Evolutionary conservation across 208 protist genomes (phyloP).

Genomic region (Trypanosoma conorhini): DNA sequence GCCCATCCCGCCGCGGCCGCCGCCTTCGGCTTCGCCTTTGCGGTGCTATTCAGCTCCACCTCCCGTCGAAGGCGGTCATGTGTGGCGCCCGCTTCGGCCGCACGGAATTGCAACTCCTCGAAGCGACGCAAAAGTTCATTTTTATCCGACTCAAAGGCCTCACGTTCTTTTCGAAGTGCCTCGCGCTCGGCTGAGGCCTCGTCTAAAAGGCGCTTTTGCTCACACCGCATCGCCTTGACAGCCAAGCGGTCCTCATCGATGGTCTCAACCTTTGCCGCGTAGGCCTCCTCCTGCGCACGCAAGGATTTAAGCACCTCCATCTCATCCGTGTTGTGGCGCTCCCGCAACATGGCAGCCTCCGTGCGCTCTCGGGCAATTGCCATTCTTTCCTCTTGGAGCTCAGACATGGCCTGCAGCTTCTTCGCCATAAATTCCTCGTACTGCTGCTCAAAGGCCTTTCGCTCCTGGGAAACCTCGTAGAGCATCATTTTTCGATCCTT

Average conservation of each 20-base stretch:
- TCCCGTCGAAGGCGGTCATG: conserved; percentile 60
- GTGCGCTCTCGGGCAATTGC: conserved; percentile 67
- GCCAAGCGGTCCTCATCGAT: conserved; percentile 70
- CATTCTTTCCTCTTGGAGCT: conserved; percentile 79
- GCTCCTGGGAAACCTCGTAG: conserved; percentile 75
- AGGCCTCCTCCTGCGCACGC: conserved; percentile 73
- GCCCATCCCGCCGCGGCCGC: neutral
- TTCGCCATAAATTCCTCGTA: conserved; percentile 77
- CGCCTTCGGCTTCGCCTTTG: neutral
- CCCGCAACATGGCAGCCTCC: conserved; percentile 64
- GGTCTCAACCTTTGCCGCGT: conserved; percentile 52
- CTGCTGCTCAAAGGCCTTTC: conserved; percentile 82
- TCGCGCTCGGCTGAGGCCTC: conserved; percentile 56
- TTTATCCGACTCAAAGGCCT: conserved; percentile 84
- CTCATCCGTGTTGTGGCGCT: conserved; percentile 83
- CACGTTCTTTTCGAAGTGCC: conserved; percentile 60
- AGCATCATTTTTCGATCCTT: conserved; percentile 80
- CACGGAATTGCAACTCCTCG: conserved; percentile 60
- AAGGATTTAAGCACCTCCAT: conserved; percentile 70
- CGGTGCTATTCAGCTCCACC: conserved; percentile 41
- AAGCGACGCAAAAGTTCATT: conserved; percentile 67
- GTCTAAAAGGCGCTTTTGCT: conserved; percentile 58
- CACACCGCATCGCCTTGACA: conserved; percentile 51
- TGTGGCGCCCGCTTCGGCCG: conserved; percentile 58
- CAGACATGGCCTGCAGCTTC: conserved; percentile 70